Conservation (phyloP, 1,284 basidiomycete genomes). For the Ganoderma meredithae region DNA sequence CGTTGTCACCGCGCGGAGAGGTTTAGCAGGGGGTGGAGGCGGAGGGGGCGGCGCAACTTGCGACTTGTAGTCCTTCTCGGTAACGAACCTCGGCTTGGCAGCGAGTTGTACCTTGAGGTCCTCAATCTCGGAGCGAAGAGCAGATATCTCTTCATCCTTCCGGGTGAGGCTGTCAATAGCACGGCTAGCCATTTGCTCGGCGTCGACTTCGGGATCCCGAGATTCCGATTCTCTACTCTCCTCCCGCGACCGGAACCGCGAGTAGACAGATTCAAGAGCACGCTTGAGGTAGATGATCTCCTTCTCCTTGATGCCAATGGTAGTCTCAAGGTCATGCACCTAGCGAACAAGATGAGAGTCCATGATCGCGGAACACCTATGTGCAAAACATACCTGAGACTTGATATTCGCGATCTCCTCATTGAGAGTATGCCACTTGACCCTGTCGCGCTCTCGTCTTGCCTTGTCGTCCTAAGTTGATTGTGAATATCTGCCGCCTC, state of each 20-base stretch:
- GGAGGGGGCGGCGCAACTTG: constrained; percentile 71
- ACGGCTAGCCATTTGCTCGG: constrained; percentile 72
- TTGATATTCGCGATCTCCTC: constrained; percentile 83
- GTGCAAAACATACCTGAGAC: constrained; percentile 56
- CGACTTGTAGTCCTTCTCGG: constrained; percentile 76
- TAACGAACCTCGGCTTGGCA: constrained; percentile 58
- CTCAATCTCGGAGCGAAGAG: constrained; percentile 59
- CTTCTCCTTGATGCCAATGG: constrained; percentile 66
- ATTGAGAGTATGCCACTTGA: constrained; percentile 77
- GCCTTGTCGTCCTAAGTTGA: constrained; percentile 75
- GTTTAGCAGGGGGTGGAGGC: constrained; percentile 47
- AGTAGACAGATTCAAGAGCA: constrained; percentile 86
- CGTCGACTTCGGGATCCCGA: constrained; percentile 64
- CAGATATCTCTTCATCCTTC: constrained; percentile 74
- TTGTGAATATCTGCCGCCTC: neutral
- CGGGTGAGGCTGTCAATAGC: constrained; percentile 75
- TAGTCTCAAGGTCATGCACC: constrained; percentile 62
- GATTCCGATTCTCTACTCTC: constrained; percentile 50
- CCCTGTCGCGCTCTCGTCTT: constrained; percentile 77
- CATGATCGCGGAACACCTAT: neutral
- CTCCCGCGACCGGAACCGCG: constrained; percentile 68
- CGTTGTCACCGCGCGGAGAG: constrained; percentile 18
- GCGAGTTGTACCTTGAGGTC: constrained; percentile 59
- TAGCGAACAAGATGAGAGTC: constrained; percentile 38
- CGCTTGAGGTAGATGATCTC: constrained; percentile 82